Percentiles rank a stretch among this genome's conserved stretches.
phyloP scores from a whole-genome alignment of 768 basidiomycete genomes.

The Mycena kentingensis region DNA sequence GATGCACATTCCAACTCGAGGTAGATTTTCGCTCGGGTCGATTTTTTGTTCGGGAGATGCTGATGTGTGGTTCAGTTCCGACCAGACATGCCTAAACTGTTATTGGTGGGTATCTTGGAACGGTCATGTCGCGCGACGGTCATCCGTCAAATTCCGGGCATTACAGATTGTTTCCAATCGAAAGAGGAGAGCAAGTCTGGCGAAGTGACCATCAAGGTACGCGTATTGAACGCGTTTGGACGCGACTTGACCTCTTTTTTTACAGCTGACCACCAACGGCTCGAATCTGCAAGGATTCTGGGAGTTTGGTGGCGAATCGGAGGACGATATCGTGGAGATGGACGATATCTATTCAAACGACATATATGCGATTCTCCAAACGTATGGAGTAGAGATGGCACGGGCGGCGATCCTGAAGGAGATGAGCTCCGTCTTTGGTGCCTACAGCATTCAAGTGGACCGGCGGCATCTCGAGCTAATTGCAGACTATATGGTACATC shows the following conservation, averaged over 20 bases:
- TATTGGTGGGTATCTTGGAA: conserved; percentile 93
- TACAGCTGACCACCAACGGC: conserved; percentile 83
- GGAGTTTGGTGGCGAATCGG: conserved; percentile 60
- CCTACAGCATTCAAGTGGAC: conserved; percentile 95
- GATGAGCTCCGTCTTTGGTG: conserved; percentile 88
- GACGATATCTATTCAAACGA: conserved; percentile 92
- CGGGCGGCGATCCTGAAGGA: conserved; percentile 88
- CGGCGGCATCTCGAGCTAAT: conserved; percentile 93
- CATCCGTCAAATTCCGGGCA: conserved; percentile 87
- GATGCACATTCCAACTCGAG: conserved; percentile 81
- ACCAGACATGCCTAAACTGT: conserved; percentile 85
- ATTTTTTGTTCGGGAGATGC: conserved; percentile 3
- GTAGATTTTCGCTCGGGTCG: conserved; percentile 46
- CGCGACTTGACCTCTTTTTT: conserved; percentile 9
- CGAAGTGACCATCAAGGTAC: conserved; percentile 51
- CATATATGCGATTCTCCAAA: conserved; percentile 85
- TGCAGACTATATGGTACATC: conserved; percentile 96
- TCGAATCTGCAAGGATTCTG: conserved; percentile 92
- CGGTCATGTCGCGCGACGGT: conserved; percentile 81
- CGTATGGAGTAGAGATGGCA: conserved; percentile 97
- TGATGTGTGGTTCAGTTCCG: conserved; percentile 61
- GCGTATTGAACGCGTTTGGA: conserved; percentile 10
- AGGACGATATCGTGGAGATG: conserved; percentile 67
- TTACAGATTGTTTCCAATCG: conserved; percentile 81
- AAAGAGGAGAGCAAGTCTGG: conserved; percentile 62